These are phyloP conservation scores for Fusarium floridanum DNA, from an alignment of 2,329 filamentous ascomycete species.

Conservation along the genomic window DNA sequence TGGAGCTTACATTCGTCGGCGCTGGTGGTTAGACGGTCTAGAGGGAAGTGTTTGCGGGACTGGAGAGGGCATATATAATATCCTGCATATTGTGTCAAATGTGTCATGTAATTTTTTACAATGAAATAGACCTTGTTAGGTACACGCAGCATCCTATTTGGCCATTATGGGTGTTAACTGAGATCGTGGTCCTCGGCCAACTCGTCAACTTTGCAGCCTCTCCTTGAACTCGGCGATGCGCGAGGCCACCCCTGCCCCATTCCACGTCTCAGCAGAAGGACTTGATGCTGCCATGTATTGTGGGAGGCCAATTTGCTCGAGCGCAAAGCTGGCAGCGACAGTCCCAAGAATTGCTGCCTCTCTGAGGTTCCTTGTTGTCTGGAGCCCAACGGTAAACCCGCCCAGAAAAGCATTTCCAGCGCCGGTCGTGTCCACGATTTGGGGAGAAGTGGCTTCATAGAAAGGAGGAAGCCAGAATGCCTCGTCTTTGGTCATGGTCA, in stretches of 20 bases:
- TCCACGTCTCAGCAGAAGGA: neutral
- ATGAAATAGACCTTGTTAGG: neutral
- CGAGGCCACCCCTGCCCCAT: neutral
- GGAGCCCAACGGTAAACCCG: neutral
- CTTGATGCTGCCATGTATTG: fast-evolving
- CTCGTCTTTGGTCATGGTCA: neutral
- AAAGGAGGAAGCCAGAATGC: neutral
- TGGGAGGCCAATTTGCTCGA: neutral
- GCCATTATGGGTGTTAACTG: neutral
- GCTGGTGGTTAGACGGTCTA: neutral
- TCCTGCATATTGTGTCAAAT: neutral
- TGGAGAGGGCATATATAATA: neutral
- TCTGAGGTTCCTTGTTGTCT: neutral
- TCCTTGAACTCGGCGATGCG: neutral
- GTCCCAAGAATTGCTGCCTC: neutral
- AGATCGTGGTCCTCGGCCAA: neutral
- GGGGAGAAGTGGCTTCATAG: neutral
- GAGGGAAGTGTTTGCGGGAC: neutral
- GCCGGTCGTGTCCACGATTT: neutral
- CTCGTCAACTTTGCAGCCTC: neutral
- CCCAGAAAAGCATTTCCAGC: neutral
- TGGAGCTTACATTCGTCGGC: neutral
- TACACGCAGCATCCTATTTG: neutral
- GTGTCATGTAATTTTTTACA: neutral
- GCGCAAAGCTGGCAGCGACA: neutral